A percentile compares a stretch with the other conserved stretches of the same genome.
Conservation (phyloP, 2,329 filamentous ascomycete genomes). For the Epichloe aotearoae region DNA sequence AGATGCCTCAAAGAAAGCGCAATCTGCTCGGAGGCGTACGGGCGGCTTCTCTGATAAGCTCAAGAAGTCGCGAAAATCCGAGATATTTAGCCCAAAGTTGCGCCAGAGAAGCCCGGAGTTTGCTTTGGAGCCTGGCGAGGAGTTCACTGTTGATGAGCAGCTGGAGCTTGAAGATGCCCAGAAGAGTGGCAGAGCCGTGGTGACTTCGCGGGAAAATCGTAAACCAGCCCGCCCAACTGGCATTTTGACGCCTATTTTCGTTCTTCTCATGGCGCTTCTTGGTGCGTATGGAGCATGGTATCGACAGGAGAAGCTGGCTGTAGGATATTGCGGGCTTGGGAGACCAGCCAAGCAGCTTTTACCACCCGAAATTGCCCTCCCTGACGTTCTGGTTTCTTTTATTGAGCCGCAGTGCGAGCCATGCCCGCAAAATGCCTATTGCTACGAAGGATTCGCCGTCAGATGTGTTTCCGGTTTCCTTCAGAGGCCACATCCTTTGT, state of each 20-base stretch:
- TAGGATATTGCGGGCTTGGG: conserved; percentile 87
- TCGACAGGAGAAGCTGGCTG: conserved; percentile 87
- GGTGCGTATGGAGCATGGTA: conserved; percentile 70
- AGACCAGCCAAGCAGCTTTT: conserved; percentile 44
- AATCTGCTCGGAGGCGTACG: conserved; percentile 31
- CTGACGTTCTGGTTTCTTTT: conserved; percentile 56
- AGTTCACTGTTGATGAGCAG: conserved; percentile 88
- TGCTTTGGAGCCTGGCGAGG: conserved; percentile 59
- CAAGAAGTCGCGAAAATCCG: conserved; percentile 40
- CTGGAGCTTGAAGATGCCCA: conserved; percentile 63
- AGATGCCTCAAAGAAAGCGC: conserved; percentile 28
- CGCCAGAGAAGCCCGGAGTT: conserved; percentile 22
- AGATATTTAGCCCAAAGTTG: conserved; percentile 33
- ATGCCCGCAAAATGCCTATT: conserved; percentile 83
- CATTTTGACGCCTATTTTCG: conserved; percentile 52
- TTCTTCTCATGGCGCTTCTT: conserved; percentile 57
- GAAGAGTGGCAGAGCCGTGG: conserved; percentile 34
- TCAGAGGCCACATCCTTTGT: conserved; percentile 69
- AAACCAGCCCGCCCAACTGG: conserved; percentile 27
- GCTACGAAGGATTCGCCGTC: conserved; percentile 63
- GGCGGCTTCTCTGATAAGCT: conserved; percentile 18
- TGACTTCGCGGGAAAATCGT: conserved; percentile 30
- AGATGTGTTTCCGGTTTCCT: conserved; percentile 82
- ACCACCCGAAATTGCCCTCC: conserved; percentile 41
- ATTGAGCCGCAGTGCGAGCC: conserved; percentile 74